A percentile compares a stretch with the other conserved stretches of the same genome.
These are phyloP conservation scores for Ailanthus altissimus DNA, from an alignment of 345 rosid genomes.

Conservation along the genomic window DNA sequence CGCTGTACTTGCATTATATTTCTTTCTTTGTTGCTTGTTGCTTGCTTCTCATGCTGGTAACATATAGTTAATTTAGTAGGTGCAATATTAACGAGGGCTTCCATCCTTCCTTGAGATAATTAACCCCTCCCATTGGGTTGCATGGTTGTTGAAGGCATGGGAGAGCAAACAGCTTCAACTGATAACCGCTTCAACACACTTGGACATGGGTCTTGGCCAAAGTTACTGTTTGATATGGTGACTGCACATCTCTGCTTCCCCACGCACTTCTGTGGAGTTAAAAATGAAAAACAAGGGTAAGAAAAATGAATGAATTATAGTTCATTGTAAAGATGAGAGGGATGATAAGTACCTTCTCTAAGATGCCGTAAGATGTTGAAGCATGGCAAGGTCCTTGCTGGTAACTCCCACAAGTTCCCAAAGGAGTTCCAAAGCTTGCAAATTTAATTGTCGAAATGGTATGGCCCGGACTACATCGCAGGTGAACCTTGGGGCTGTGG, in stretches of 20 bases:
- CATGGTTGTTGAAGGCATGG: constrained; percentile 35
- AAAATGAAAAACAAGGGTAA: constrained; percentile 23
- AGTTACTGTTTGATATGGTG: constrained; percentile 74
- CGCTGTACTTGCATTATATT: constrained; percentile 16
- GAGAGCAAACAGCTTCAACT: constrained; percentile 79
- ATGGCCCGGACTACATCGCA: constrained; percentile 78
- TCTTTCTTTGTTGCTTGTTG: constrained; percentile 23
- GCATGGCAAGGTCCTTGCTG: constrained; percentile 97
- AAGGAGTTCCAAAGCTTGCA: constrained; percentile 96
- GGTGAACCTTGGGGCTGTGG: constrained; percentile 87
- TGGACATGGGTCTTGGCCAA: constrained; percentile 89
- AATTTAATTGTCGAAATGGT: constrained; percentile 81
- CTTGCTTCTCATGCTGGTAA: constrained; percentile 28
- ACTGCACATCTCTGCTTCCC: constrained; percentile 82
- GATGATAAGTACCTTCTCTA: constrained; percentile 62
- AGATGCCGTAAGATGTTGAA: constrained; percentile 63
- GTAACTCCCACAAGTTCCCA: constrained; percentile 96
- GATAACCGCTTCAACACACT: constrained; percentile 72
- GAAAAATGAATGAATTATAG: not conserved
- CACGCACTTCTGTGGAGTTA: constrained; percentile 64
- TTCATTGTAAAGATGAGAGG: not conserved
- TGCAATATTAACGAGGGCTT: constrained; percentile 25
- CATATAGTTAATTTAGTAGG: constrained; percentile 43
- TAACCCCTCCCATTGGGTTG: constrained; percentile 48
- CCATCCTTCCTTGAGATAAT: constrained; percentile 2